Percentiles rank a stretch among this genome's conserved stretches.
Conservation (phyloP, 768 basidiomycete genomes). For the Macrolepiota dolichaula region DNA sequence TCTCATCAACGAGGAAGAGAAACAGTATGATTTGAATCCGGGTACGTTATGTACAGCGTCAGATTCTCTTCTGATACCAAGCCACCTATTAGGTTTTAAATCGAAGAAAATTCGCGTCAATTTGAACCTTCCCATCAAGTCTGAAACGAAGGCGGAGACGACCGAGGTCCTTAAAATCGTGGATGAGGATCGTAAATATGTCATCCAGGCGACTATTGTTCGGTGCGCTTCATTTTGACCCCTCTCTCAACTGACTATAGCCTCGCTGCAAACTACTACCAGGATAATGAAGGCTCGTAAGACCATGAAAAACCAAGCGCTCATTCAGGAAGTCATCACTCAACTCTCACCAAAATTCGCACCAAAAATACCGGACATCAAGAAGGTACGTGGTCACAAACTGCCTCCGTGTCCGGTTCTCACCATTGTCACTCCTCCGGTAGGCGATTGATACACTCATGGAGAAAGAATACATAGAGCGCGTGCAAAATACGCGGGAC, state of each 20-base stretch:
- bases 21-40: slow-evolving; percentile 91
- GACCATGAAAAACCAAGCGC: slow-evolving; percentile 89
- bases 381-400: slow-evolving; percentile 58
- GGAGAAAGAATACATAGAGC: slow-evolving; percentile 98
- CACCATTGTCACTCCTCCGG: neutral
- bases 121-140: slow-evolving; percentile 88
- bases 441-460: slow-evolving; percentile 89
- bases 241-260: neutral
- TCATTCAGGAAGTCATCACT: slow-evolving; percentile 88
- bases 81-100: slow-evolving; percentile 62
- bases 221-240: slow-evolving; percentile 39
- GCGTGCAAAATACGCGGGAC: slow-evolving; percentile 85
- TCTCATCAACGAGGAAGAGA: slow-evolving; percentile 81
- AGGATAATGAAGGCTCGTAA: slow-evolving; percentile 96
- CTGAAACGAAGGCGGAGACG: slow-evolving; percentile 90
- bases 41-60: slow-evolving; percentile 24
- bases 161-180: slow-evolving; percentile 93
- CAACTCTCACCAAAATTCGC: slow-evolving; percentile 87
- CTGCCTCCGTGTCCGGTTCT: slow-evolving; percentile 1
- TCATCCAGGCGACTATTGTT: slow-evolving; percentile 94
- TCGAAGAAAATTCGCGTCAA: slow-evolving; percentile 94
- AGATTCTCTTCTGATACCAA: neutral
- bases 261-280: slow-evolving; percentile 5
- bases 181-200: slow-evolving; percentile 95
- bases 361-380: slow-evolving; percentile 95